A percentile compares a stretch with the other conserved stretches of the same genome.
These are phyloP conservation scores for Cadophora malorum DNA, from an alignment of 2,329 filamentous ascomycete species.

Conservation along the genomic window DNA sequence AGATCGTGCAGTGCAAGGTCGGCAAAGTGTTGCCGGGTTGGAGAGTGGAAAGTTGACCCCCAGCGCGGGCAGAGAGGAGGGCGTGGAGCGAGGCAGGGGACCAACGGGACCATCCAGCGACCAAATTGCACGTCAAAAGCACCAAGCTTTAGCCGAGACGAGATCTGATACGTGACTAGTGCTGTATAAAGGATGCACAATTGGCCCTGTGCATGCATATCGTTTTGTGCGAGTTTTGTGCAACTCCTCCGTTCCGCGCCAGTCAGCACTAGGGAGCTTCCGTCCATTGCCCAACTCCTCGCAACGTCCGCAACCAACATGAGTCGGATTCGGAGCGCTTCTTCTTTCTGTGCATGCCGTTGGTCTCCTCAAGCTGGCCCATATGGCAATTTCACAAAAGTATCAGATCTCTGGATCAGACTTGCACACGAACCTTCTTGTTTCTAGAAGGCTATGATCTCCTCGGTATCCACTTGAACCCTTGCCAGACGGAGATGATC, in stretches of 20 bases:
- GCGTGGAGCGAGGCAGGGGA: neutral
- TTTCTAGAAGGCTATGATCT: conserved; percentile 1
- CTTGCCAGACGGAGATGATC: conserved; percentile 9
- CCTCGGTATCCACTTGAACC: neutral
- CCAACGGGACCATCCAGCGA: neutral
- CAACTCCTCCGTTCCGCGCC: conserved; percentile 4
- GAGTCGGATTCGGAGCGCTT: neutral
- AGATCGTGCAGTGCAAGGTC: conserved; percentile 3
- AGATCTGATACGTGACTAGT: neutral
- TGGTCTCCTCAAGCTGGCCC: neutral
- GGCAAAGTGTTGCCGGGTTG: conserved; percentile 7
- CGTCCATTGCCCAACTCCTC: neutral
- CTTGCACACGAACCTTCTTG: neutral
- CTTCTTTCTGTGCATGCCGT: neutral
- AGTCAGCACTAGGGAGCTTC: neutral
- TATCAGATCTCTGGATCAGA: neutral
- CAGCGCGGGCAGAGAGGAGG: neutral
- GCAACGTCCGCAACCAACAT: neutral
- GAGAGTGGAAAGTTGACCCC: neutral
- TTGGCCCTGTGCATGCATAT: neutral
- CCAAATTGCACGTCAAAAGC: neutral
- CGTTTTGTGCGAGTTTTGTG: neutral
- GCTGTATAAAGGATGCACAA: neutral
- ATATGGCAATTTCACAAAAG: neutral
- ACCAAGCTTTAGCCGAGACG: conserved; percentile 6